Percentiles rank a stretch among this genome's conserved stretches.
Evolutionary conservation across 192 early-diverging fungal species (phyloP).

Genomic region (Coemansia sp.): DNA sequence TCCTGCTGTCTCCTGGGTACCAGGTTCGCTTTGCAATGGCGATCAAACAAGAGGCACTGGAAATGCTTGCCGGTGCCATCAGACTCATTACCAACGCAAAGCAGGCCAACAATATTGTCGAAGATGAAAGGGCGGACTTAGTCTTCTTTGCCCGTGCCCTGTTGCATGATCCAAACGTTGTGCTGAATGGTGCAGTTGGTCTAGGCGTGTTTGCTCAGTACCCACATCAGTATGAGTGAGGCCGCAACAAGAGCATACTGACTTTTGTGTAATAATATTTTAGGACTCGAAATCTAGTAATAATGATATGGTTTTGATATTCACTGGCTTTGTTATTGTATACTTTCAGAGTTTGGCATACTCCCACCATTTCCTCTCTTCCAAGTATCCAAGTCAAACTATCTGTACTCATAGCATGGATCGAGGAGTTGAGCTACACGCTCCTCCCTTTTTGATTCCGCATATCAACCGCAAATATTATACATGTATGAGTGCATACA

Average conservation of each 20-base stretch:
- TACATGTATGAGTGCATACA: no score
- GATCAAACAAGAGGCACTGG: conserved; percentile 60
- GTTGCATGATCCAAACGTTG: conserved; percentile 71
- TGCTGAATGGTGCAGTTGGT: conserved; percentile 61
- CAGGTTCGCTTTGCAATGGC: conserved; percentile 71
- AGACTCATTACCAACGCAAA: conserved; percentile 65
- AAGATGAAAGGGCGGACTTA: conserved; percentile 65
- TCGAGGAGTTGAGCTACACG: no score
- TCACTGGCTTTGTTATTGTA: no score
- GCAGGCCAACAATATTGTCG: conserved; percentile 71
- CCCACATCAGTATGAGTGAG: conserved; percentile 65
- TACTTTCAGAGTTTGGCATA: no score
- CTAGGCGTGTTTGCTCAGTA: conserved; percentile 64
- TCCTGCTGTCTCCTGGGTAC: conserved; percentile 55
- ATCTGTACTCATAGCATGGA: no score
- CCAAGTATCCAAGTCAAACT: no score
- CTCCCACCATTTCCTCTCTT: no score
- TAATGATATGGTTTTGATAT: no score
- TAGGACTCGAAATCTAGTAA: no score
- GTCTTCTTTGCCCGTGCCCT: conserved; percentile 71
- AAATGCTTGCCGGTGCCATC: conserved; percentile 63
- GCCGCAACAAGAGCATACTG: conserved; percentile 31
- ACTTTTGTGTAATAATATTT: conserved; percentile 14
- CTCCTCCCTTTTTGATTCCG: no score
- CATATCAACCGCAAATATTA: no score